phyloP scores from a whole-genome alignment of 2,329 filamentous ascomycete genomes.

The Epichloe sibirici region DNA sequence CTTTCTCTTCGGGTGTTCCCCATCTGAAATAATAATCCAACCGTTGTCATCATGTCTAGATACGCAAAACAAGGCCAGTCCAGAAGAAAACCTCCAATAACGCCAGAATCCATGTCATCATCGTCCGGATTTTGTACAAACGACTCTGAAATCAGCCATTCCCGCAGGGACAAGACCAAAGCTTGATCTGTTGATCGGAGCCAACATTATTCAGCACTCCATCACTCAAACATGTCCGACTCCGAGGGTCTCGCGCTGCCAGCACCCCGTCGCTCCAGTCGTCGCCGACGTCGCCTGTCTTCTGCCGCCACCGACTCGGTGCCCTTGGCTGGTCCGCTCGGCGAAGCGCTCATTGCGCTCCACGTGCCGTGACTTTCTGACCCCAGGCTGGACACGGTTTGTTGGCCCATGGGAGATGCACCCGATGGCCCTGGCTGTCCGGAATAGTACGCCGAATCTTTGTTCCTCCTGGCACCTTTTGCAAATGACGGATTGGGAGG shows the following conservation, averaged over 20 bases:
- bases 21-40: no score
- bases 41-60: no score
- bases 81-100: not conserved
- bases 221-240: constrained; percentile 26
- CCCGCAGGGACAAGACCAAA: not conserved
- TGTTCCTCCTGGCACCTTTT: constrained; percentile 33
- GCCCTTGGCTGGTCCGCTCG: constrained; percentile 26
- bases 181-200: not conserved
- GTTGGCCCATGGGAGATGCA: constrained; percentile 23
- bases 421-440: constrained; percentile 34
- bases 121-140: not conserved
- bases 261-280: constrained; percentile 39
- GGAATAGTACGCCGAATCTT: constrained; percentile 52
- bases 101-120: not conserved
- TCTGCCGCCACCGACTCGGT: constrained; percentile 29
- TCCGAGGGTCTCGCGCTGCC: constrained; percentile 22
- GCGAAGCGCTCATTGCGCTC: constrained; percentile 39
- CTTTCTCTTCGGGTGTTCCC: no score
- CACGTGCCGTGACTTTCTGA: constrained; percentile 40
- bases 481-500: constrained; percentile 47
- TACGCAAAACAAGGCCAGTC: not conserved
- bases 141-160: not conserved
- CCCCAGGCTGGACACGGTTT: constrained; percentile 36
- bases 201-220: not conserved
- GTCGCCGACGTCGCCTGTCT: constrained; percentile 40